Conservation (phyloP, 495 filamentous ascomycete genomes). For the Penicillium antarcticum region DNA sequence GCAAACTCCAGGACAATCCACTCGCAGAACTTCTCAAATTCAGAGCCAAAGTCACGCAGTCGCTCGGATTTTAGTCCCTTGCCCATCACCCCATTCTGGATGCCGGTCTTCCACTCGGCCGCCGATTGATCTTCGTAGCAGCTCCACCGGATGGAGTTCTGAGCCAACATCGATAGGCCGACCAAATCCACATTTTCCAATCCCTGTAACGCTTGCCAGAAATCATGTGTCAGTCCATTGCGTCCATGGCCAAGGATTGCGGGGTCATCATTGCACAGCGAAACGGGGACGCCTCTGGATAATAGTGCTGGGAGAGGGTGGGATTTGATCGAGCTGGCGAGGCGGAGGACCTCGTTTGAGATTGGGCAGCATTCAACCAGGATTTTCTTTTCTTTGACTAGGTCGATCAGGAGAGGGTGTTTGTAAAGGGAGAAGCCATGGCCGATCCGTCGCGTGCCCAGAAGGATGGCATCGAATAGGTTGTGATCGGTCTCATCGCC, state of each 20-base stretch:
- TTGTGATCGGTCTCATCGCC: conserved; percentile 76
- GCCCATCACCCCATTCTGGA: conserved; percentile 73
- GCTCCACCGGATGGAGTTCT: conserved; percentile 90
- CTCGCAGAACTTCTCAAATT: conserved; percentile 88
- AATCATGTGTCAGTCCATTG: conserved; percentile 80
- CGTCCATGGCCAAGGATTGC: conserved; percentile 74
- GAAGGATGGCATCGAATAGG: conserved; percentile 83
- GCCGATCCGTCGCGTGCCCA: conserved; percentile 85
- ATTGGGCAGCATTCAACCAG: conserved; percentile 85
- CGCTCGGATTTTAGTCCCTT: conserved; percentile 65
- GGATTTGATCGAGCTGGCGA: conserved; percentile 69
- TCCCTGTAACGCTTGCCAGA: conserved; percentile 86
- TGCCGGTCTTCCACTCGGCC: conserved; percentile 65
- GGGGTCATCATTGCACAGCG: conserved; percentile 83
- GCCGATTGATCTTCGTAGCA: conserved; percentile 74
- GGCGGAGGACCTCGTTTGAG: conserved; percentile 77
- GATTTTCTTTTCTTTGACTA: conserved; percentile 84
- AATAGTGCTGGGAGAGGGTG: conserved; percentile 83
- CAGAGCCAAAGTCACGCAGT: conserved; percentile 70
- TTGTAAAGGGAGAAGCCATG: conserved; percentile 87
- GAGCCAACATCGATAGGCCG: conserved; percentile 73
- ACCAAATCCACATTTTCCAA: conserved; percentile 77
- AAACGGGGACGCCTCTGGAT: conserved; percentile 64
- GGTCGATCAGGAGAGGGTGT: conserved; percentile 82
- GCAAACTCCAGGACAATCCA: conserved; percentile 86